A percentile compares a stretch with the other conserved stretches of the same genome.
phyloP scores from a whole-genome alignment of 169 alveolate genomes.

The Plasmodium gallinaceum region DNA sequence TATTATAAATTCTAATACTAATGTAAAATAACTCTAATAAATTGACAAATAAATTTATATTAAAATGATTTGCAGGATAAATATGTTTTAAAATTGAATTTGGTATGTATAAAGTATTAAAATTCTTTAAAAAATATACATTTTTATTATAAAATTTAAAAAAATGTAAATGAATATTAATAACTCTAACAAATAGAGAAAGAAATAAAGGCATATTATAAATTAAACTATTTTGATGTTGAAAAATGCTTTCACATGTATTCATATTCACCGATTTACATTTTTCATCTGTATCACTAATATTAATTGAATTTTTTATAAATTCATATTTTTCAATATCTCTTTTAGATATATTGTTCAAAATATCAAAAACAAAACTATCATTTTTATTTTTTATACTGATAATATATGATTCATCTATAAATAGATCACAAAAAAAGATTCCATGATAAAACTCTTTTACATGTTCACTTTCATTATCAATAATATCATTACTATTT shows the following conservation, averaged over 20 bases:
- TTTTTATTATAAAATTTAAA: slow-evolving; percentile 39
- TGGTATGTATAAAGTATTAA: slow-evolving; percentile 41
- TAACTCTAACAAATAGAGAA: slow-evolving; percentile 30
- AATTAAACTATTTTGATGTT: background rate
- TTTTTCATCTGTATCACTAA: background rate
- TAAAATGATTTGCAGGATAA: slow-evolving; percentile 29
- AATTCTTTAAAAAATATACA: slow-evolving; percentile 21
- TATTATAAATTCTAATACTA: slow-evolving; percentile 30
- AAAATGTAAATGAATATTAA: slow-evolving; percentile 27
- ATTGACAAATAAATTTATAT: slow-evolving; percentile 39
- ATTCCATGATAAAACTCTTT: background rate
- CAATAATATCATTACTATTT: background rate
- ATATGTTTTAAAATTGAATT: slow-evolving; percentile 14
- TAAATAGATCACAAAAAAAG: slow-evolving; percentile 15
- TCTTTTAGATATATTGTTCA: background rate
- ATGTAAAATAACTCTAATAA: slow-evolving; percentile 47
- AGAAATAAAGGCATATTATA: slow-evolving; percentile 44
- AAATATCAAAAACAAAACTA: background rate
- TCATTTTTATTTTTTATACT: slow-evolving; percentile 22
- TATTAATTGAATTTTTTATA: background rate
- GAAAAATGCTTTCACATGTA: background rate
- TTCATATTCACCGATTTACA: background rate
- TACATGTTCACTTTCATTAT: background rate
- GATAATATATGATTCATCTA: slow-evolving; percentile 7
- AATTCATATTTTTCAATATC: slow-evolving; percentile 12